Percentiles rank a stretch among this genome's conserved stretches.
phyloP scores from a whole-genome alignment of 2,329 filamentous ascomycete species.

The Sporothrix brasiliensis region DNA sequence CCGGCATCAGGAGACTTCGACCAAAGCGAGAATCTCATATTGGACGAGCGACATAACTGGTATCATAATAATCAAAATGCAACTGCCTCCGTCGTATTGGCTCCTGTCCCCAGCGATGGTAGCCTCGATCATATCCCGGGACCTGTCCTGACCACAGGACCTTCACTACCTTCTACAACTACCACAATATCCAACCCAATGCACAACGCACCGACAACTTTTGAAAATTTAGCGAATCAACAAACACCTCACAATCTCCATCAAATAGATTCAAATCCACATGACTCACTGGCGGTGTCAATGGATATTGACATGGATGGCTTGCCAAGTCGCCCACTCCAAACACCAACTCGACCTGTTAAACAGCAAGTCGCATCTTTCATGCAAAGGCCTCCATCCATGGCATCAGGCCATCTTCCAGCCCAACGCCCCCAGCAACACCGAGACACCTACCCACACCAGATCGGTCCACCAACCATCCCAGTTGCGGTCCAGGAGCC shows the following conservation, averaged over 20 bases:
- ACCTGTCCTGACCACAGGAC: not conserved
- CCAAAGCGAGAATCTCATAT: not conserved
- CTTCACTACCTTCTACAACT: not conserved
- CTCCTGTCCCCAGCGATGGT: conserved; percentile 18
- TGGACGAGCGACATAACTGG: conserved; percentile 27
- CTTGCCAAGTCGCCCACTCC: not conserved
- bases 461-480: not conserved
- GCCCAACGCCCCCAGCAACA: not conserved
- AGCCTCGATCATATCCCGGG: not conserved
- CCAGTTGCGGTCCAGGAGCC: not conserved
- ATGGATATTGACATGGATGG: conserved; percentile 30
- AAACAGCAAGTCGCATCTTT: not conserved
- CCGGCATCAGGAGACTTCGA: conserved; percentile 21
- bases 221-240: not conserved
- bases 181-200: not conserved
- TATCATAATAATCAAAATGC: conserved; percentile 22
- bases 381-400: not conserved
- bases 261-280: not conserved
- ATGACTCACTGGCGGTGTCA: not conserved
- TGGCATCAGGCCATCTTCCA: not conserved
- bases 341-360: not conserved
- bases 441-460: not conserved
- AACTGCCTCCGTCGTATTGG: conserved; percentile 4
- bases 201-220: not conserved
- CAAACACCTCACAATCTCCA: not conserved